Evolutionary conservation across 768 basidiomycete genomes (phyloP), one percentile per base, ranked within the genome.

Genomic region (Lentinula lateritia): DNA sequence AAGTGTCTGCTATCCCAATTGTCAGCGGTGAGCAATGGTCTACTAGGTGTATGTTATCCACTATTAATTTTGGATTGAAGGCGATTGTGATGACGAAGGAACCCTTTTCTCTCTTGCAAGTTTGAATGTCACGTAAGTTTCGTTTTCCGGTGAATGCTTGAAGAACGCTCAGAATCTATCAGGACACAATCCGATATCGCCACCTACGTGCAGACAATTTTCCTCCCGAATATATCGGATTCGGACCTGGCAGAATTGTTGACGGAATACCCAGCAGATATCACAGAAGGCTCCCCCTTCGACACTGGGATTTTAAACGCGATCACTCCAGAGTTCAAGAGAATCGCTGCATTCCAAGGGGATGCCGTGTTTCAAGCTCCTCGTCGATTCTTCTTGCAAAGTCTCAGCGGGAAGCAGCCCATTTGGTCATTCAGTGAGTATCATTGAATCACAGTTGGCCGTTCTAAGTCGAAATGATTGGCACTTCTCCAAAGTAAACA

Each of bases 81-180:
- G 82, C 16, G 77, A 83, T 62, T 77, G 76, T 62, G 83, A 86
- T 54, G 86, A 87, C 58, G 86, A 88, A 67, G 86, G 85, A 6
- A 83, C 85, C 0, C 32, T 80, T 0, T 83, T 83, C 65, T 73
- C 80, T 2, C 63, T 80, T 7, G 72, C 81, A 2, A 81, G 74
- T 1, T 61, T 79, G 43, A 83, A 84, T 58, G 62, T 83, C 59
- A 83, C 81, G 81, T 81, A 63, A 58, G 78, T 66, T 41, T 12
- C n/a, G 16, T 28, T 7, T 28, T 56, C 32, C 50, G 50, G 23
- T 46, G 41, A 36, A 39, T 43, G 7, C 23, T 3, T n/a, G 20
- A 18, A 16, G 23, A 23, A 12, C 28, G 36, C 35, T 43, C 10
- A 42, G 4, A 48, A 15, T 46, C 2, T 34, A 2, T 6, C 32